Percentiles rank a stretch among this genome's conserved stretches.
phyloP scores from a whole-genome alignment of 306 rosid species.

The Casuarina equisetifolia region DNA sequence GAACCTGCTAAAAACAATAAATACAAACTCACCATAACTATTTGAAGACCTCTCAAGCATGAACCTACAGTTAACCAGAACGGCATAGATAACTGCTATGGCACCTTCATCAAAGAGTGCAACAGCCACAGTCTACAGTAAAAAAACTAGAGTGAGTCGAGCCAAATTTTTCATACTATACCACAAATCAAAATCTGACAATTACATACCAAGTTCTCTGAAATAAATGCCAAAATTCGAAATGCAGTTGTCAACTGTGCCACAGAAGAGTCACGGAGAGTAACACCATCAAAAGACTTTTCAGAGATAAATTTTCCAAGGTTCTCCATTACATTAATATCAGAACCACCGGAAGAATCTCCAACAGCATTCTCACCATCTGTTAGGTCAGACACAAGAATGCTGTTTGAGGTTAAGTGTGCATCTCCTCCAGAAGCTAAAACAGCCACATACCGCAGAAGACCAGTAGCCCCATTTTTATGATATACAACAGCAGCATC shows the following conservation, averaged over 20 bases:
- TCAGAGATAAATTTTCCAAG: slow-evolving; percentile 85
- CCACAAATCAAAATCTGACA: slow-evolving; percentile 23
- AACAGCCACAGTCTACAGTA: slow-evolving; percentile 74
- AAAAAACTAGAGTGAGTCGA: slow-evolving; percentile 29
- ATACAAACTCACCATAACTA: slow-evolving; percentile 65
- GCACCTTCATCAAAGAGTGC: slow-evolving; percentile 92
- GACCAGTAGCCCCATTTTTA: slow-evolving; percentile 88
- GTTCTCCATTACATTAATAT: slow-evolving; percentile 94
- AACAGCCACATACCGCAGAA: slow-evolving; percentile 86
- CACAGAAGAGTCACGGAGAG: slow-evolving; percentile 85
- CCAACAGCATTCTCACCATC: slow-evolving; percentile 85
- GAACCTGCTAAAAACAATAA: slow-evolving; percentile 10
- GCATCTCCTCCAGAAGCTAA: slow-evolving; percentile 98
- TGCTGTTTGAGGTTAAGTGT: slow-evolving; percentile 66
- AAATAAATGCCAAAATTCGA: slow-evolving; percentile 89
- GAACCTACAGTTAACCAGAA: slow-evolving; percentile 83
- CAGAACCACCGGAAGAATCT: slow-evolving; percentile 70
- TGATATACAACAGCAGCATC: slow-evolving; percentile 92
- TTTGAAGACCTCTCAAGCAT: slow-evolving; percentile 96
- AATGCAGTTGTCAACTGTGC: slow-evolving; percentile 92
- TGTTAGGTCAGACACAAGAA: slow-evolving; percentile 79
- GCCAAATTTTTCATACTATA: slow-evolving; percentile 22
- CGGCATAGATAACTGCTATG: slow-evolving; percentile 68
- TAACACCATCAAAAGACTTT: slow-evolving; percentile 88
- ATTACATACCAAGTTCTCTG: slow-evolving; percentile 85